Conservation (phyloP, 176 grass and related monocot genomes). For the Aechmea fasciata region DNA sequence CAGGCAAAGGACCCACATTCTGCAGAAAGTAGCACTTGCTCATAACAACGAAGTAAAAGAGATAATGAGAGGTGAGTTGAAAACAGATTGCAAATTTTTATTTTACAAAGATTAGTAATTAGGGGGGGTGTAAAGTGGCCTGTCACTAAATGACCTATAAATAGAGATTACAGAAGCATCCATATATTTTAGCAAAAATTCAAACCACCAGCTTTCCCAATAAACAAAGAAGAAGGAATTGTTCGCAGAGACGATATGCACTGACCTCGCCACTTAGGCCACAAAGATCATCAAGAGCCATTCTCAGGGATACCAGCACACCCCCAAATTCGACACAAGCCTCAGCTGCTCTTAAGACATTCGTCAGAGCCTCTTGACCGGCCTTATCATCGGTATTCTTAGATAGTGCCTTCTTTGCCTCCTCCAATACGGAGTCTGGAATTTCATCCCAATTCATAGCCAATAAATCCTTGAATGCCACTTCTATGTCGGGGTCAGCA, state of each 20-base stretch:
- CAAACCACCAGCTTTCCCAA: no score
- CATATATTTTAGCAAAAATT: no score
- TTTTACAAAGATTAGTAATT: neutral
- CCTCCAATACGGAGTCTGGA: conserved; percentile 45
- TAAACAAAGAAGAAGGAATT: neutral
- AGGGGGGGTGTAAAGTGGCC: no score
- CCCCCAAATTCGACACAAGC: conserved; percentile 84
- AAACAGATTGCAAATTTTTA: neutral
- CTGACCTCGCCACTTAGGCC: conserved; percentile 76
- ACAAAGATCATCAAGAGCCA: conserved; percentile 84
- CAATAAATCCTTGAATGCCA: conserved; percentile 85
- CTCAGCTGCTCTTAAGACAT: conserved; percentile 71
- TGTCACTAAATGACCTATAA: no score
- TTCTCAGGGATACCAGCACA: conserved; percentile 60
- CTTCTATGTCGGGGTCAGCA: conserved; percentile 65
- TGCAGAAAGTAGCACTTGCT: conserved; percentile 15
- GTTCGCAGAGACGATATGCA: conserved; percentile 16
- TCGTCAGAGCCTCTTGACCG: conserved; percentile 61
- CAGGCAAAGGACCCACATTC: conserved; percentile 73
- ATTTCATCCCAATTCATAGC: conserved; percentile 78
- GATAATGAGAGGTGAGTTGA: neutral
- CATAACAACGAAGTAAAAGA: neutral
- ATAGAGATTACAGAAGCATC: neutral
- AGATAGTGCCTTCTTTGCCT: conserved; percentile 62
- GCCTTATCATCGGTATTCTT: conserved; percentile 53